Evolutionary conservation across 192 early-diverging fungal genomes (phyloP), one percentile per base, ranked within the genome.

Genomic region (Paraglomus brasilianum): DNA sequence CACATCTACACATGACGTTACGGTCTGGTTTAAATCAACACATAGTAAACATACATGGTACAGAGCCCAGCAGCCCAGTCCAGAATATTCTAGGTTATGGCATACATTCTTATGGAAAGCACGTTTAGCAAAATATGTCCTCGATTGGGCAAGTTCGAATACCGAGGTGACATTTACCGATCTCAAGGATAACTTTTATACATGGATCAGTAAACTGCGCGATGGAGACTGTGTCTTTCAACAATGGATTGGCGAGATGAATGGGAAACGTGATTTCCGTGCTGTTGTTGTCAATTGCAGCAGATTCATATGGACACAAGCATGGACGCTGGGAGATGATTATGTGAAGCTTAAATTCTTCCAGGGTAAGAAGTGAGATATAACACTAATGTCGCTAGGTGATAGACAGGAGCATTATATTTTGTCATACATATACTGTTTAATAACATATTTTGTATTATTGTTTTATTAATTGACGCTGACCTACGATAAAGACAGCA

Each of bases 251-350:
- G 36, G 15, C 56, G 24, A 13, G 30, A 36, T 68, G n/a, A 52
- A 56, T 21, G 13, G 51, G 8, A 8, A 45, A 55, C 19, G 44
- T 30, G 61, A 68, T 44, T 68, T 68, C 17, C 46, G 52, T 6
- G n/a, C 17, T 43, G 51, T 68, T 22, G 51, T 68, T 15, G 30
- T 36, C 10, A 68, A 48, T 15, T 49, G 47, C 22, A 50, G 46
- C 9, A 17, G 45, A 30, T 55, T 68, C 13, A 24, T 68, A 10
- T 55, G 51, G 49, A 46, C 52, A 36, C 30, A 68, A 55, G 66
- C 66, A 2, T 43, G 44, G 5, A 55, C 41, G 42, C 51, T 68
- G 5, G 64, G 61, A 4, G 8, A 42, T 15, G 61, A 63, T 63
- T 63, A 63, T 63, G 43, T 45, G 4, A 5, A 44, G 8, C 21